Evolutionary conservation across 495 filamentous ascomycete genomes (phyloP).

Genomic region (Lophium mytilinum): DNA sequence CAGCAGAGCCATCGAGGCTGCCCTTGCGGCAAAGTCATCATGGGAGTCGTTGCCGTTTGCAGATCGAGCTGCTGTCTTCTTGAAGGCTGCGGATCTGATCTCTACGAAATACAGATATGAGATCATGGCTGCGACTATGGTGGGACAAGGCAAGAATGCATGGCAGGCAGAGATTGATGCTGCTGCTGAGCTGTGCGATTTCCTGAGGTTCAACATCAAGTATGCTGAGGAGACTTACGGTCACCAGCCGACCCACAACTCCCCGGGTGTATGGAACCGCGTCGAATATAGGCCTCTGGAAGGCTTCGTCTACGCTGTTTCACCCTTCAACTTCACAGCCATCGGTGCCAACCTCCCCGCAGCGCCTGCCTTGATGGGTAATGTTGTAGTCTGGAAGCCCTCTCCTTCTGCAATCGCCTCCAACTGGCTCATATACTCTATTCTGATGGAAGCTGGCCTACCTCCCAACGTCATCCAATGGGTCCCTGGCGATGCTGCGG

Average conservation of each 20-base stretch:
- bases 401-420: slow-evolving; percentile 34
- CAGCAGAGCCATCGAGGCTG: slow-evolving; percentile 64
- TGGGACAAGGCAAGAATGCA: slow-evolving; percentile 91
- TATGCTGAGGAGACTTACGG: slow-evolving; percentile 37
- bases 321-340: slow-evolving; percentile 41
- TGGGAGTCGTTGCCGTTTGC: slow-evolving; percentile 81
- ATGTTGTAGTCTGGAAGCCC: slow-evolving; percentile 40
- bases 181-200: slow-evolving; percentile 85
- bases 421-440: slow-evolving; percentile 36
- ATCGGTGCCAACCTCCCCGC: slow-evolving; percentile 36
- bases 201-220: slow-evolving; percentile 53
- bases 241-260: slow-evolving; percentile 36
- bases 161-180: slow-evolving; percentile 97
- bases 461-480: slow-evolving; percentile 39
- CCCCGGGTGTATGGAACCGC: slow-evolving; percentile 36
- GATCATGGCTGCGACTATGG: slow-evolving; percentile 86
- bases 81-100: slow-evolving; percentile 87
- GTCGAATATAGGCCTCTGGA: slow-evolving; percentile 38
- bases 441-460: slow-evolving; percentile 37
- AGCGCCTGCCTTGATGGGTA: slow-evolving; percentile 38
- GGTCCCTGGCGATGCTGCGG: slow-evolving; percentile 36
- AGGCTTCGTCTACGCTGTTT: slow-evolving; percentile 39
- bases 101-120: slow-evolving; percentile 86
- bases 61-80: slow-evolving; percentile 85
- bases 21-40: slow-evolving; percentile 67